Evolutionary conservation across 2,329 filamentous ascomycete genomes (phyloP).

Genomic region (Ophiostoma montium): DNA sequence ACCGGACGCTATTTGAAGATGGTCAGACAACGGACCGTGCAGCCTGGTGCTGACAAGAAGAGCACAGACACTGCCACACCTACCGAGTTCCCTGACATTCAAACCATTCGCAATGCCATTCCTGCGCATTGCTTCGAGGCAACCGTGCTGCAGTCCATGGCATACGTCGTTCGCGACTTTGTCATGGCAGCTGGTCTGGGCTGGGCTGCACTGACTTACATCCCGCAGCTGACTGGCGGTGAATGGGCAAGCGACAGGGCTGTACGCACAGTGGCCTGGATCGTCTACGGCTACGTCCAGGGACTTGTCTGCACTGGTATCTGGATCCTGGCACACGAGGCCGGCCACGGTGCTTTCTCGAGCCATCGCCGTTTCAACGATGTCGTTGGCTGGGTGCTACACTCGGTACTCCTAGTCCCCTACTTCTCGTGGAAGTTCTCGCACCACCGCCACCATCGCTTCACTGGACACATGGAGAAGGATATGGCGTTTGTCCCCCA

Average conservation of each 20-base stretch:
- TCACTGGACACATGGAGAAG: conserved; percentile 88
- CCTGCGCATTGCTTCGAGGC: conserved; percentile 94
- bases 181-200: conserved; percentile 61
- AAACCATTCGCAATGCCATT: conserved; percentile 91
- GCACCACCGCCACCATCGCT: conserved; percentile 99
- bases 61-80: not conserved
- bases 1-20: not conserved
- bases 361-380: conserved; percentile 83
- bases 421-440: conserved; percentile 99
- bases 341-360: conserved; percentile 92
- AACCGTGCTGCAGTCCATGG: conserved; percentile 58
- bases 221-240: conserved; percentile 52
- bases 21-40: conserved; percentile 1
- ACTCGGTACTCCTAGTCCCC: conserved; percentile 73
- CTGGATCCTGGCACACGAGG: conserved; percentile 96
- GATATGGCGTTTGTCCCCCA: conserved; percentile 98
- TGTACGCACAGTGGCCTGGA: conserved; percentile 50
- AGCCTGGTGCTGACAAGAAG: not conserved
- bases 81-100: conserved; percentile 48
- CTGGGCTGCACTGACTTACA: conserved; percentile 75
- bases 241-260: conserved; percentile 40
- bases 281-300: conserved; percentile 62
- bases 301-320: conserved; percentile 85
- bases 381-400: conserved; percentile 76
- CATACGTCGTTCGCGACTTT: conserved; percentile 76